Evolutionary conservation across 1,139 yeast species (phyloP), one percentile per base, ranked within the genome.

Genomic region (Hansenula sp.): DNA sequence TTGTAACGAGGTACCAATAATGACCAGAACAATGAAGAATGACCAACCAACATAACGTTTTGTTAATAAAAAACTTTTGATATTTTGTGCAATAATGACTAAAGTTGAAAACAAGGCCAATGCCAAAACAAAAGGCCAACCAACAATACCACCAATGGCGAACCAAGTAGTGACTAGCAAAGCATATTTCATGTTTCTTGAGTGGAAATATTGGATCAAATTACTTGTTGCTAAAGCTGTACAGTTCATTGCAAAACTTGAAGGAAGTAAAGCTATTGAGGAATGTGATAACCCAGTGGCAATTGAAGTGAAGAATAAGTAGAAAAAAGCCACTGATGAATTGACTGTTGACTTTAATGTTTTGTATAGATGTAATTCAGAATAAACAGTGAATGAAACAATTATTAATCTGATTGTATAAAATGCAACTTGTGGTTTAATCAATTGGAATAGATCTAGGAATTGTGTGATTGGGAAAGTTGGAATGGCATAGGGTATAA

Each of bases 121-220:
- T 0, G 78, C 81, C 47, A 87, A 65, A 0, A 85, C 79, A 65
- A 91, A 91, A 1, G 98, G 97, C 98, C 98, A 91, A 1, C 98
- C 97, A 31, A 85, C 52, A 1, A 91, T 59, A 0, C 94, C 94
- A 7, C 93, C 96, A 17, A 85, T 49, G 33, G 77, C 67, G 40
- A 77, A 71, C 68, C 75, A 75, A 1, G 76, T 58, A 36, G 85
- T 68, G 2, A 81, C 78, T 25, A 61, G 52, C 36, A 68, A 54
- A 31, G 71, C 64, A 46, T 57, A 49, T 40, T 59, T 51, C 4
- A 53, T 53, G n/a, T 45, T 47, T 12, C 42, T 48, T 6, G 39
- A 40, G 8, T 32, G 41, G 33, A 47, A 36, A 41, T 47, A 52
- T 29, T 60, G 50, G 43, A 62, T 50, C 51, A 70, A 63, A 40